A percentile compares a stretch with the other conserved stretches of the same genome.
phyloP scores from a whole-genome alignment of 2,329 filamentous ascomycete species.

The Aspergillus neotritici region DNA sequence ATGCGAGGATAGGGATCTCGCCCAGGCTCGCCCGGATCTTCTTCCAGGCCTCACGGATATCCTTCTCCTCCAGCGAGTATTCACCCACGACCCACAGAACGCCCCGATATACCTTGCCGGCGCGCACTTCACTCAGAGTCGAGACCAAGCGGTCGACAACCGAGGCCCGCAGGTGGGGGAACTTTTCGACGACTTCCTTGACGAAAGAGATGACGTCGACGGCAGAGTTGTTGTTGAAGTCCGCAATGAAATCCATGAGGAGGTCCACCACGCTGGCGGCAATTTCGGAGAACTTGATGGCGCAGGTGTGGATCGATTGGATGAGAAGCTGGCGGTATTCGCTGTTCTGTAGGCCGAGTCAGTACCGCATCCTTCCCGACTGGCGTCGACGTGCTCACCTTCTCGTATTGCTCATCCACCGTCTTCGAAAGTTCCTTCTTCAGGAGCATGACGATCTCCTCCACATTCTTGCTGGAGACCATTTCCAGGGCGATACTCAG shows the following conservation, averaged over 20 bases:
- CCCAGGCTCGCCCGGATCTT: slow-evolving; percentile 87
- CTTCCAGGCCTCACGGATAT: slow-evolving; percentile 96
- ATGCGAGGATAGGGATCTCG: slow-evolving; percentile 93
- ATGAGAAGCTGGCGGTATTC: slow-evolving; percentile 94
- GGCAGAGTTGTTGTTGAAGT: slow-evolving; percentile 94
- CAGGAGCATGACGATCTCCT: slow-evolving; percentile 89
- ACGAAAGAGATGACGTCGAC: slow-evolving; percentile 98
- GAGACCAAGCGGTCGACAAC: slow-evolving; percentile 86
- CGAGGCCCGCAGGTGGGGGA: slow-evolving; percentile 77
- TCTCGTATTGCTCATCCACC: slow-evolving; percentile 97
- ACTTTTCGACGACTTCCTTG: slow-evolving; percentile 98
- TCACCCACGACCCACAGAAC: slow-evolving; percentile 98
- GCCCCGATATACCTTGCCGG: slow-evolving; percentile 94
- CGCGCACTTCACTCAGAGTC: slow-evolving; percentile 85
- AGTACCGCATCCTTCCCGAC: slow-evolving; percentile 10
- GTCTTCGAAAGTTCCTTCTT: slow-evolving; percentile 99
- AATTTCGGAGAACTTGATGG: slow-evolving; percentile 98
- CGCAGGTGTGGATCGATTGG: slow-evolving; percentile 95
- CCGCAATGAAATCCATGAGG: slow-evolving; percentile 97
- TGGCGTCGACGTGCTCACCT: slow-evolving; percentile 42
- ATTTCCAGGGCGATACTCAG: slow-evolving; percentile 88
- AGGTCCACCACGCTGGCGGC: slow-evolving; percentile 93
- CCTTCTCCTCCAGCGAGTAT: slow-evolving; percentile 87
- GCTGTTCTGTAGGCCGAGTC: slow-evolving; percentile 54
- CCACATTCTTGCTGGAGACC: slow-evolving; percentile 98